Percentiles rank a stretch among this genome's conserved stretches.
Evolutionary conservation across 768 basidiomycete genomes (phyloP).

Genomic region (Butyriboletus loyo): DNA sequence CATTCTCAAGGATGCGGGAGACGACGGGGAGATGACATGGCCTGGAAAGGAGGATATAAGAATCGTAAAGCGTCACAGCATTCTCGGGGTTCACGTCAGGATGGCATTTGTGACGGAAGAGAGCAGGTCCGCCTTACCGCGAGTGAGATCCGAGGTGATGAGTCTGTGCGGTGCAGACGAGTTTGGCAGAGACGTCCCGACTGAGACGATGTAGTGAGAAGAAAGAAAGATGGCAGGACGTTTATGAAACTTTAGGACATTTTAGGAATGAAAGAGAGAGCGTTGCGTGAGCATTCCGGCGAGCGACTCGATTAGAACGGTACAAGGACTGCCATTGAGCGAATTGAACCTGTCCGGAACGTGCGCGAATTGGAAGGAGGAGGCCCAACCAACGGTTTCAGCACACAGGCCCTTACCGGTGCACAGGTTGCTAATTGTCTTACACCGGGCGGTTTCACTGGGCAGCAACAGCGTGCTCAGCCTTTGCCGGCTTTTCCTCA

Average conservation of each 20-base stretch:
- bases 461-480: neutral
- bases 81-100: slow-evolving; percentile 32
- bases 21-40: slow-evolving; percentile 15
- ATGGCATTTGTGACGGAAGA: slow-evolving; percentile 16
- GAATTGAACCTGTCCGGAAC: slow-evolving; percentile 2
- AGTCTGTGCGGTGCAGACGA: slow-evolving; percentile 26
- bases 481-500: neutral
- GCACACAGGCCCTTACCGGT: slow-evolving; percentile 1
- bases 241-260: slow-evolving; percentile 34
- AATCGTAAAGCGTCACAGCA: slow-evolving; percentile 29
- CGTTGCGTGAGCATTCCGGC: slow-evolving; percentile 11
- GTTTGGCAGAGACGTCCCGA: slow-evolving; percentile 35
- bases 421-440: slow-evolving; percentile 20
- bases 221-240: slow-evolving; percentile 6
- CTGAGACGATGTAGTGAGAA: slow-evolving; percentile 25
- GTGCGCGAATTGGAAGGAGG: slow-evolving; percentile 17
- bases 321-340: neutral
- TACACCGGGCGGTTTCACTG: slow-evolving; percentile 1
- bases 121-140: slow-evolving; percentile 22
- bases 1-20: slow-evolving; percentile 21
- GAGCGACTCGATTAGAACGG: slow-evolving; percentile 4
- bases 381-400: neutral
- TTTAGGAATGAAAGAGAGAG: slow-evolving; percentile 32
- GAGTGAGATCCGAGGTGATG: slow-evolving; percentile 35
- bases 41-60: slow-evolving; percentile 29